Conservation (phyloP, 139 green algal genomes). For the Tetraselmis chui region DNA sequence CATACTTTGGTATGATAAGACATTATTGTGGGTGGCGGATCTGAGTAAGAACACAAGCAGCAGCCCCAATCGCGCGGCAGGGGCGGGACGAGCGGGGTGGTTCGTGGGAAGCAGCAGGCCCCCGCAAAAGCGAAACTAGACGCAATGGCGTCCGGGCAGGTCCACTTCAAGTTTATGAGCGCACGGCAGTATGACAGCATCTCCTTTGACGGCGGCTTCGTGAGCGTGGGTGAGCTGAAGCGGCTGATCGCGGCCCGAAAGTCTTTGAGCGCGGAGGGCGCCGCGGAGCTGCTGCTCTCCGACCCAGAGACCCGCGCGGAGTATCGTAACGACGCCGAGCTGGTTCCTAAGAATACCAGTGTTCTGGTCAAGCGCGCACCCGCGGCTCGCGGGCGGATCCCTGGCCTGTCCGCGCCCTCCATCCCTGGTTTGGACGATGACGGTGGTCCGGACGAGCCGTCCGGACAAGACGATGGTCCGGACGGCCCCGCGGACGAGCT, state of each 20-base stretch:
- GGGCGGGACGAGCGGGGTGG: no score
- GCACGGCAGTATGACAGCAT: constrained; percentile 42
- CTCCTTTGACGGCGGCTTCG: constrained; percentile 63
- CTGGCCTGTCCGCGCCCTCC: not conserved
- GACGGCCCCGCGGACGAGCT: not conserved
- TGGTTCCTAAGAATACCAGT: constrained; percentile 50
- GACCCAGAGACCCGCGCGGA: constrained; percentile 34
- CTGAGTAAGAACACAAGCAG: no score
- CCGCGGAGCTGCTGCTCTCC: constrained; percentile 4
- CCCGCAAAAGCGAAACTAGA: no score
- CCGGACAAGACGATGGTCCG: no score
- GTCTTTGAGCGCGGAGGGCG: not conserved
- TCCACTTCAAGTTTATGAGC: constrained; percentile 67
- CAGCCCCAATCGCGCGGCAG: no score
- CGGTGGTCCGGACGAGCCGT: not conserved
- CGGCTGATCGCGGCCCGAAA: constrained; percentile 67
- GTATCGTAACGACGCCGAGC: constrained; percentile 50
- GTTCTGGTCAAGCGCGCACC: constrained; percentile 62
- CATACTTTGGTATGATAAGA: no score
- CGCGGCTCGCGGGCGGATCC: not conserved
- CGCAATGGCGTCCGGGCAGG: constrained; percentile 2
- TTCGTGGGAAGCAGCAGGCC: no score
- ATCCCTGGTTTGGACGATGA: not conserved
- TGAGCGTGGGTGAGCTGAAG: constrained; percentile 70
- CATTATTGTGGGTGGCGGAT: no score